Evolutionary conservation across 495 filamentous ascomycete genomes (phyloP), one percentile per base, ranked within the genome.

Genomic region (Opeltia flavorubescens): DNA sequence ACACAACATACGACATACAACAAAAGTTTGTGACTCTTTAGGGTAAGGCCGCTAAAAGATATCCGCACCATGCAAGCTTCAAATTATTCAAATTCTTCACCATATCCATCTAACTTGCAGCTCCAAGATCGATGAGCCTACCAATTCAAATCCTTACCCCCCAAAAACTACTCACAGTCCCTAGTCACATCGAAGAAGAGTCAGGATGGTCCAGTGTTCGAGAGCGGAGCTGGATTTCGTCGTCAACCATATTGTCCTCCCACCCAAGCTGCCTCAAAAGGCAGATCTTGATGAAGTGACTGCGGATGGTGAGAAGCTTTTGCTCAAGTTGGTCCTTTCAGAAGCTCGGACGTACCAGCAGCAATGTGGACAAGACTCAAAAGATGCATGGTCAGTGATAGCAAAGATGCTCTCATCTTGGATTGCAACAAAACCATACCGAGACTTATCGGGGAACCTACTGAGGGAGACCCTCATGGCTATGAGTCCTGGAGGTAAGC

Each of bases 231-330:
- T 47, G 1, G 3, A 47, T 5, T 47, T 20, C 33, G 21, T 47
- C 6, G 23, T 47, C 18, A 47, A 47, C 15, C 44, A 47, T 38
- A 17, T 47, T 13, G 33, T 47, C 5, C 23, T 47, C 12, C 44
- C 44, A 1, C 44, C 44, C 13, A 34, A 38, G 27, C 44, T 47
- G 8, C 44, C 44, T 15, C 4, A 34, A 7, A 2, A 8, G 9
- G 7, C 44, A 9, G 44, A 47, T 5, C 7, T 3, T 3, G 23
- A 5, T 6, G 30, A 0, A 5, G n/a, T 23, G 5, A 18, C 23
- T 15, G 17, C 17, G 2, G 12, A 2, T n/a, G 31, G 29, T 2
- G 29, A 35, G 15, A 34, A 35, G 11, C 5, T 11, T 15, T 24
- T 47, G 5, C 28, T 47, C 4, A 6, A 47, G 4, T 17, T 20